Evolutionary conservation across 73 alveolate species (phyloP).

Genomic region (Stentor roeselii): DNA sequence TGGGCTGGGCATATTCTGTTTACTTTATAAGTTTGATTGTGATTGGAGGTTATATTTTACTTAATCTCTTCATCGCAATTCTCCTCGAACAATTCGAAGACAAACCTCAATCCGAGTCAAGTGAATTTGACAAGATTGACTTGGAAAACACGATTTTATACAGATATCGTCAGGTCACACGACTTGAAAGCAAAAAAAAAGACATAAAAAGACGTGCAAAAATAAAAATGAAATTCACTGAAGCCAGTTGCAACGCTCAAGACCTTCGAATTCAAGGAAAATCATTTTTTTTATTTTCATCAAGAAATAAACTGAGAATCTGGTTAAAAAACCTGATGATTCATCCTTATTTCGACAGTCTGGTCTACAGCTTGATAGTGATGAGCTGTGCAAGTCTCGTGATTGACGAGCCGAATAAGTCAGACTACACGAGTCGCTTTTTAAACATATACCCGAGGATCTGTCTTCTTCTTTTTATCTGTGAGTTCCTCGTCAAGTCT

Average conservation of each 20-base stretch:
- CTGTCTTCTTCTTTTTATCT: constrained; percentile 7
- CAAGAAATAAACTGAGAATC: constrained; percentile 25
- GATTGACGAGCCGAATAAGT: constrained; percentile 44
- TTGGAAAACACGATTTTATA: constrained; percentile 26
- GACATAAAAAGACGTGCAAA: not conserved
- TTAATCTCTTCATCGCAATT: constrained; percentile 91
- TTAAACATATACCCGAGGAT: constrained; percentile 22
- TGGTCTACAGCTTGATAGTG: constrained; percentile 45
- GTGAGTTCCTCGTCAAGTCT: constrained; percentile 43
- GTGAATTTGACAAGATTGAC: constrained; percentile 34
- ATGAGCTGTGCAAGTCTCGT: constrained; percentile 42
- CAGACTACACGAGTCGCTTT: constrained; percentile 5
- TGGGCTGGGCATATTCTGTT: constrained; percentile 61
- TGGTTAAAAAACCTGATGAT: not conserved
- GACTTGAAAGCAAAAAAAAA: not conserved
- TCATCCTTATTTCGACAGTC: constrained; percentile 56
- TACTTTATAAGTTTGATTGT: constrained; percentile 89
- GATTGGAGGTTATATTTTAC: constrained; percentile 89
- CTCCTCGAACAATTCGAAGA: constrained; percentile 81
- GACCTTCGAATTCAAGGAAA: constrained; percentile 31
- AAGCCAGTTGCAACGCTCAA: not conserved
- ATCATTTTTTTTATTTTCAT: constrained; percentile 38
- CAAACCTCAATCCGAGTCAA: constrained; percentile 4
- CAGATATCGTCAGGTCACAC: not conserved
- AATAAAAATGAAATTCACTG: not conserved